Evolutionary conservation across 2,329 filamentous ascomycete genomes (phyloP).

Genomic region (Ophiocordyceps camponoti-rufipedis): DNA sequence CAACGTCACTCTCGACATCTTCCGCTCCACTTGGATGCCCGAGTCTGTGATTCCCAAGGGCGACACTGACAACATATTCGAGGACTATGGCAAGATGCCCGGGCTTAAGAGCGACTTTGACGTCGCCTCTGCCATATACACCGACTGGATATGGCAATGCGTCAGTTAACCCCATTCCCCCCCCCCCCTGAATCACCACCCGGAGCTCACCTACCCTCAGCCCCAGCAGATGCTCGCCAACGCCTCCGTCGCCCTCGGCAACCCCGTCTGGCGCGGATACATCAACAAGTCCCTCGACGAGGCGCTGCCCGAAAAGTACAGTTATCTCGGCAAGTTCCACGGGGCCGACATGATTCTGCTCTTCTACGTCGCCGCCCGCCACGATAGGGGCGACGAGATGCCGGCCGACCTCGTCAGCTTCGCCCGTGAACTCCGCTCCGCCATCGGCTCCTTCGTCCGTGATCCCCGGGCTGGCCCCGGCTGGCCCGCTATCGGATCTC

Average conservation of each 20-base stretch:
- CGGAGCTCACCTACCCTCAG: not conserved
- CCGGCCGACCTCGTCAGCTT: constrained; percentile 7
- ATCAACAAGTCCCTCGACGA: constrained; percentile 9
- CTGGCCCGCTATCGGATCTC: constrained; percentile 8
- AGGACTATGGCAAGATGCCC: constrained; percentile 4
- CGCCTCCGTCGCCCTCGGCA: constrained; percentile 4
- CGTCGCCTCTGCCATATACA: constrained; percentile 8
- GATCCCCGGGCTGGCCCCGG: constrained; percentile 8
- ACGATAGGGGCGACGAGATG: constrained; percentile 4
- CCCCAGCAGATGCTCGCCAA: constrained; percentile 8
- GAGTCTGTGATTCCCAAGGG: constrained; percentile 2
- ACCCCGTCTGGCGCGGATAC: constrained; percentile 10
- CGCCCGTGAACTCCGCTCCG: constrained; percentile 7
- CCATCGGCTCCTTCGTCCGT: constrained; percentile 8
- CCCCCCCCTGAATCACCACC: not conserved
- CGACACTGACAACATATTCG: constrained; percentile 4
- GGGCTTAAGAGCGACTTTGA: constrained; percentile 8
- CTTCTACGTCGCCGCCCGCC: constrained; percentile 4
- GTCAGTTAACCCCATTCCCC: constrained; percentile 3
- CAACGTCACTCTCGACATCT: constrained; percentile 6
- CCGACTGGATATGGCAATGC: constrained; percentile 10
- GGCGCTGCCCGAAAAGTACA: constrained; percentile 5
- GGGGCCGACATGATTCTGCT: constrained; percentile 8
- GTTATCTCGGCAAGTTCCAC: constrained; percentile 11
- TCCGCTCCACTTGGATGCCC: constrained; percentile 5